Evolutionary conservation across 2,329 filamentous ascomycete genomes (phyloP).

Genomic region (Penicillium capsulatum): DNA sequence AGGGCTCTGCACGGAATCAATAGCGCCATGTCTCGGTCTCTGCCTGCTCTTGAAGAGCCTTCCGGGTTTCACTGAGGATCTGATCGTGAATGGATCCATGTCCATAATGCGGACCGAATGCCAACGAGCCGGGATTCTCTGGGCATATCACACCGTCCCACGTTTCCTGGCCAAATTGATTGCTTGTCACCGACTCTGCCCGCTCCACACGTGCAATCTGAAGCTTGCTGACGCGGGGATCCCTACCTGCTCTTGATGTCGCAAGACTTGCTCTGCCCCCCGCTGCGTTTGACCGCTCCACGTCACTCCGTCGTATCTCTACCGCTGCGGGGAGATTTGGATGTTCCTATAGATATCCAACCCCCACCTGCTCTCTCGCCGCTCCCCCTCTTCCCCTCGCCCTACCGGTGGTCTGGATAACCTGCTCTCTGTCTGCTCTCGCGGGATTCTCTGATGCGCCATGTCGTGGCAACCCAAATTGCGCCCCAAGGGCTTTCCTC

Average conservation of each 20-base stretch:
- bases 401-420: too few species aligned
- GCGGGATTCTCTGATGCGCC: not conserved
- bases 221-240: too few species aligned
- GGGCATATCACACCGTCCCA: too few species aligned
- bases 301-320: too few species aligned
- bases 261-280: slow-evolving; percentile 1
- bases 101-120: too few species aligned
- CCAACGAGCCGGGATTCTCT: too few species aligned
- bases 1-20: too few species aligned
- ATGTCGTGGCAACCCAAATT: slow-evolving; percentile 44
- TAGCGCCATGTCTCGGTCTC: too few species aligned
- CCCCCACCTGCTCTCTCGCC: too few species aligned
- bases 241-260: not conserved
- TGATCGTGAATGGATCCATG: not conserved
- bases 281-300: slow-evolving; percentile 1
- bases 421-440: too few species aligned
- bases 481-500: slow-evolving; percentile 38
- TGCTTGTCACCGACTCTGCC: slow-evolving; percentile 16
- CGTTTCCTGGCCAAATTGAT: too few species aligned
- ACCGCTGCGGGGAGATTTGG: not conserved
- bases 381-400: not conserved
- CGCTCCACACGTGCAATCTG: slow-evolving; percentile 12
- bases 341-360: not conserved
- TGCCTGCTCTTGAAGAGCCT: too few species aligned
- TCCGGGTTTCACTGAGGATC: slow-evolving; percentile 8